These are phyloP conservation scores for Graphilbum fragrans DNA, from an alignment of 2,329 filamentous ascomycete genomes.

Conservation along the genomic window DNA sequence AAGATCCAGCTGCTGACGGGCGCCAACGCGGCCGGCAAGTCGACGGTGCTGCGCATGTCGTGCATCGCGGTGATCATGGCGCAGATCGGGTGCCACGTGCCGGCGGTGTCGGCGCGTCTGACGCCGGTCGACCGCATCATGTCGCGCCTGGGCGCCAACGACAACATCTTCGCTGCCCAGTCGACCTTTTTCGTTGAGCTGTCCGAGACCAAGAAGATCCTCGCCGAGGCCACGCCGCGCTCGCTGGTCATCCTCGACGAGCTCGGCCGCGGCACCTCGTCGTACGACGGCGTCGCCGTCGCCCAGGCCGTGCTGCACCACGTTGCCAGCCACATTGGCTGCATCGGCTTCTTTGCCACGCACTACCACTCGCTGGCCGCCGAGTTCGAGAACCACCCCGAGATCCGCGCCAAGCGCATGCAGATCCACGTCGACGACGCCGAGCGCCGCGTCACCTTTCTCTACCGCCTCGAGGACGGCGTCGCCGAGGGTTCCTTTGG, in stretches of 20 bases:
- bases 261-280: slow-evolving; percentile 85
- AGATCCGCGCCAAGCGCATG: slow-evolving; percentile 81
- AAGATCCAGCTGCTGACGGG: slow-evolving; percentile 90
- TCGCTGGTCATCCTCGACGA: slow-evolving; percentile 96
- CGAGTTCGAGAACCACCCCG: slow-evolving; percentile 81
- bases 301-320: slow-evolving; percentile 97
- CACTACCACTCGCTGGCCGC: slow-evolving; percentile 92
- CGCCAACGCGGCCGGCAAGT: slow-evolving; percentile 95
- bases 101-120: slow-evolving; percentile 66
- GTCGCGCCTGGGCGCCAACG: slow-evolving; percentile 92
- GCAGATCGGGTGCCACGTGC: slow-evolving; percentile 88
- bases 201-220: slow-evolving; percentile 95
- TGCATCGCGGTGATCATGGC: slow-evolving; percentile 96
- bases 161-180: slow-evolving; percentile 97
- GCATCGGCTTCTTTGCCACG: slow-evolving; percentile 91
- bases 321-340: slow-evolving; percentile 83
- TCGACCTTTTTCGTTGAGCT: slow-evolving; percentile 98
- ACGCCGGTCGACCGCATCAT: slow-evolving; percentile 96
- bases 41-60: slow-evolving; percentile 91
- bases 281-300: slow-evolving; percentile 92
- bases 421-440: slow-evolving; percentile 84
- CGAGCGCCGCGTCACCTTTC: slow-evolving; percentile 79
- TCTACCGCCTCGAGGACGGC: slow-evolving; percentile 88
- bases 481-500: slow-evolving; percentile 95
- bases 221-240: slow-evolving; percentile 83